Evolutionary conservation across 2,329 filamentous ascomycete species (phyloP), one percentile per base, ranked within the genome.

Genomic region (Sporothrix phasma): DNA sequence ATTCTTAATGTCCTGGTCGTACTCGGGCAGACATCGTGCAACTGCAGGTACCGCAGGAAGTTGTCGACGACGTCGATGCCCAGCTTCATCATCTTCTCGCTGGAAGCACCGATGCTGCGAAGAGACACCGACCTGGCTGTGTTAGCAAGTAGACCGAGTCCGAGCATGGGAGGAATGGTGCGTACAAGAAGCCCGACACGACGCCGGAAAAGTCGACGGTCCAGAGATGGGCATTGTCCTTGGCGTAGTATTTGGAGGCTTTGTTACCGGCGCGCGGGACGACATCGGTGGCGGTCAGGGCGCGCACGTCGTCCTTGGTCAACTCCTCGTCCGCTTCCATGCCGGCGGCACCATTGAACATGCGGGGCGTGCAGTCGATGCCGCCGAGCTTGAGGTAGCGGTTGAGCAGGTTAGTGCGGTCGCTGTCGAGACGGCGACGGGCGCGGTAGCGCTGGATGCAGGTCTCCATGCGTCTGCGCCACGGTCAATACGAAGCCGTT

Each of bases 21-120:
- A 89, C 73, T 97, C 94, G 0, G 88, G 70, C 92, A 96, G 17
- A 95, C 93, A 43, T 89, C 83, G 71, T 97, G 92, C 66, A 88
- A 84, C 10, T 92, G 79, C 0, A 97, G 79, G 69, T 97, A 99
- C 68, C 90, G 89, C 67, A 96, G 84, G 72, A 97, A 97, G 72
- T 94, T 96, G 66, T 85, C 84, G 46, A 97, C 80, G 0, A 95
- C 84, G 39, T 82, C 80, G 22, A 87, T 84, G 3, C 85, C 85
- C 6, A 81, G 74, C n/a, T 81, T 76, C 66, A 92, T 80, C 13
- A 80, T 75, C 0, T 76, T 72, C 17, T 76, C 78, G 13, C 85
- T 81, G 58, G 84, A 83, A 19, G 83, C 79, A 43, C 84, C 83
- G 43, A 83, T 76, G 29, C 76, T 76, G 0, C 83, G 80, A 5